Percentiles rank a stretch among this genome's conserved stretches.
Evolutionary conservation across 108 stramenopile genomes (phyloP).

Genomic region (Cyclotella baltica): DNA sequence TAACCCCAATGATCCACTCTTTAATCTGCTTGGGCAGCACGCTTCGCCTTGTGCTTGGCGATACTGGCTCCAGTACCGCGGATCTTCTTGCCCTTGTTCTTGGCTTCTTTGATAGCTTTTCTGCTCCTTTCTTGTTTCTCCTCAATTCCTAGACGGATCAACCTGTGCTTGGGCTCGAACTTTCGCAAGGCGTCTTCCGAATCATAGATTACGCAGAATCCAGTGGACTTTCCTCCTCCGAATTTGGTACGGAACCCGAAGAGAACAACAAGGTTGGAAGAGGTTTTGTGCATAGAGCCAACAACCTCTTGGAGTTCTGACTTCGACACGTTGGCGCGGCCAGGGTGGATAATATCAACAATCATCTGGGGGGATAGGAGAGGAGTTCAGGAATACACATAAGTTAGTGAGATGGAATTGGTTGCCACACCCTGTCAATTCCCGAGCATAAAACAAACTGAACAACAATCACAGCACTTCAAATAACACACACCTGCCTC

Average conservation of each 20-base stretch:
- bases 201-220: constrained; percentile 99
- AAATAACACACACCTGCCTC: constrained; percentile 87
- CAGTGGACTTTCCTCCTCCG: constrained; percentile 98
- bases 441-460: neutral
- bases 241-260: constrained; percentile 98
- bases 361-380: constrained; percentile 78
- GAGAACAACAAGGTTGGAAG: constrained; percentile 82
- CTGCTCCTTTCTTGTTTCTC: constrained; percentile 93
- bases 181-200: constrained; percentile 93
- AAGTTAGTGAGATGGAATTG: neutral
- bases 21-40: constrained; percentile 91
- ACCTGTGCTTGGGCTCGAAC: constrained; percentile 97
- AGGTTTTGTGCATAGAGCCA: constrained; percentile 95
- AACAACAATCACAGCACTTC: neutral
- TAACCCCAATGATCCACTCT: neutral
- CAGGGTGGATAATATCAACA: constrained; percentile 98
- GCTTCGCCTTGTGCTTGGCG: constrained; percentile 99
- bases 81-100: constrained; percentile 98
- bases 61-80: constrained; percentile 97
- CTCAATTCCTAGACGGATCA: constrained; percentile 86
- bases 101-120: constrained; percentile 99
- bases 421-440: too few species aligned
- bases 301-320: constrained; percentile 93
- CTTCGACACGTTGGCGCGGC: constrained; percentile 94
- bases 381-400: constrained; percentile 2